Evolutionary conservation across 495 filamentous ascomycete genomes (phyloP).

Genomic region (Clohesyomyces aquaticus): DNA sequence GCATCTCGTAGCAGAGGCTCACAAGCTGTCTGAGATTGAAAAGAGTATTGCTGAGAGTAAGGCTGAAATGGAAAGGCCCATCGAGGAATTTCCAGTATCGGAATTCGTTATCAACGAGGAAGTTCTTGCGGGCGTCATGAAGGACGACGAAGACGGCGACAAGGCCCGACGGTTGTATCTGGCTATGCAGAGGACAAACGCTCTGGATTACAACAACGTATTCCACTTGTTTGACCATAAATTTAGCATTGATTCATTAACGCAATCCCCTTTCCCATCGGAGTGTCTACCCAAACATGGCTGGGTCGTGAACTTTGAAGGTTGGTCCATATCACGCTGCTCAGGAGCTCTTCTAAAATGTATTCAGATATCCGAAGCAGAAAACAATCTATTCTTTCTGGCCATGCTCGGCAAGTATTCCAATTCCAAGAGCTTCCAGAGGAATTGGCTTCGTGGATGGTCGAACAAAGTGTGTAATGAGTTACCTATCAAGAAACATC

Average conservation of each 20-base stretch:
- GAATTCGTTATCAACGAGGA: slow-evolving; percentile 36
- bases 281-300: slow-evolving; percentile 17
- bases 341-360: slow-evolving; percentile 20
- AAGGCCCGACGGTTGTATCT: slow-evolving; percentile 58
- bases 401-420: slow-evolving; percentile 65
- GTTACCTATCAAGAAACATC: not conserved
- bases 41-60: slow-evolving; percentile 59
- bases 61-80: slow-evolving; percentile 49
- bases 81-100: slow-evolving; percentile 41
- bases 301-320: slow-evolving; percentile 47
- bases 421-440: slow-evolving; percentile 62
- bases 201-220: slow-evolving; percentile 59
- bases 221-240: slow-evolving; percentile 69
- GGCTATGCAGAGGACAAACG: slow-evolving; percentile 77
- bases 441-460: slow-evolving; percentile 73
- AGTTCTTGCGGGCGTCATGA: slow-evolving; percentile 49
- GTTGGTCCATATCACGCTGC: slow-evolving; percentile 39
- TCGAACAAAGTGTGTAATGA: slow-evolving; percentile 59
- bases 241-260: not conserved
- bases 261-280: slow-evolving; percentile 16
- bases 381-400: slow-evolving; percentile 68
- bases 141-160: slow-evolving; percentile 59
- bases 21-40: slow-evolving; percentile 61
- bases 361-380: slow-evolving; percentile 54
- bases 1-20: slow-evolving; percentile 62